Percentiles rank a stretch among this genome's conserved stretches.
Evolutionary conservation across 192 early-diverging fungal species (phyloP).

Genomic region (Podila horticola): DNA sequence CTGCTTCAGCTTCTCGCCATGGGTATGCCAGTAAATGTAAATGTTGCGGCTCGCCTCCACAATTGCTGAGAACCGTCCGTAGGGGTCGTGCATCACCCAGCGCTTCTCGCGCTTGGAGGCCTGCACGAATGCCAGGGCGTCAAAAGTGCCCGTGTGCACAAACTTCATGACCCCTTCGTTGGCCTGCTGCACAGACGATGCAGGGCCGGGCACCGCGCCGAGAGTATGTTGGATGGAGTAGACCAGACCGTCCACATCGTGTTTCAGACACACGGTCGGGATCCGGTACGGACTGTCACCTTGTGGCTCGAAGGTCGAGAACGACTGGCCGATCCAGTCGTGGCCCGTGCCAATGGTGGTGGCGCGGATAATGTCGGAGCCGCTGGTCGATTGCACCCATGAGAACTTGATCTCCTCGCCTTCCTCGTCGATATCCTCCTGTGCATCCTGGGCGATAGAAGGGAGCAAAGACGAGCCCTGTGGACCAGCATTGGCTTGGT

Average conservation of each 20-base stretch:
- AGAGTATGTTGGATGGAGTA: constrained; percentile 57
- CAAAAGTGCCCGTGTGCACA: constrained; percentile 67
- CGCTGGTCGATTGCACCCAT: constrained; percentile 54
- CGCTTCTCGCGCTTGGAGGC: constrained; percentile 79
- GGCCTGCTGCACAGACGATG: constrained; percentile 23
- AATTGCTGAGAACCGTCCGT: constrained; percentile 54
- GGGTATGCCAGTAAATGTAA: constrained; percentile 59
- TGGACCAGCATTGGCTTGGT: constrained; percentile 40
- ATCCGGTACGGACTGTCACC: constrained; percentile 46
- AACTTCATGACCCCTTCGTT: constrained; percentile 30
- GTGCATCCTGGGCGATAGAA: constrained; percentile 22
- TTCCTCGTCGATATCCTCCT: constrained; percentile 57
- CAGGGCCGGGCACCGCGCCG: neutral
- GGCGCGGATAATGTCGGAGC: constrained; percentile 48
- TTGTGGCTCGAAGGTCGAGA: constrained; percentile 27
- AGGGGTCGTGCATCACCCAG: constrained; percentile 68
- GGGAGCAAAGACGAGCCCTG: constrained; percentile 15
- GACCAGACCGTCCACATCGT: constrained; percentile 77
- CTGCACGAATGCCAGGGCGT: constrained; percentile 78
- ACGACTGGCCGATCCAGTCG: constrained; percentile 69
- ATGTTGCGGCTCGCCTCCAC: constrained; percentile 62
- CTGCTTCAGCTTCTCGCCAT: constrained; percentile 26
- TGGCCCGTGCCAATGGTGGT: constrained; percentile 61
- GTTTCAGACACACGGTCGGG: constrained; percentile 68
- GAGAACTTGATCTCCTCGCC: constrained; percentile 53